These are phyloP conservation scores for Geotrichum aggregatum DNA, from an alignment of 1,139 yeast species.

Conservation along the genomic window DNA sequence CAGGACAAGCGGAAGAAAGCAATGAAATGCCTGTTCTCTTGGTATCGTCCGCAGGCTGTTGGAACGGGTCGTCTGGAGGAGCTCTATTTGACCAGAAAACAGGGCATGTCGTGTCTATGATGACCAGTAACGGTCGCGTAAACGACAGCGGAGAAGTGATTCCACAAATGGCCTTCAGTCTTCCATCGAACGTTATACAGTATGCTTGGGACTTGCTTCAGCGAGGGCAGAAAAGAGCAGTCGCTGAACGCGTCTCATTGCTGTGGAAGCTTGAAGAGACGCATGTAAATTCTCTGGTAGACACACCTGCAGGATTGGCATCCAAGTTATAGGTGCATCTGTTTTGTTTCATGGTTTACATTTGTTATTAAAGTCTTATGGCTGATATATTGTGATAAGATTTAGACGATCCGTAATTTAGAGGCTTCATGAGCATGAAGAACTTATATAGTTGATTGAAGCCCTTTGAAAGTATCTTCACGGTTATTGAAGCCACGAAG, in stretches of 20 bases:
- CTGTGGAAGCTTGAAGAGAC: constrained; percentile 21
- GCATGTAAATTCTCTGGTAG: constrained; percentile 16
- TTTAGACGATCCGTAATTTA: too few species aligned
- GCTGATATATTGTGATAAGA: too few species aligned
- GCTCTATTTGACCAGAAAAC: constrained; percentile 45
- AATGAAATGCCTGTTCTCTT: constrained; percentile 40
- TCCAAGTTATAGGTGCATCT: constrained; percentile 18
- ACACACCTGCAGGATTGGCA: constrained; percentile 2
- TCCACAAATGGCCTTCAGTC: constrained; percentile 45
- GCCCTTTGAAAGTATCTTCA: too few species aligned
- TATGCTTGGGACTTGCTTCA: constrained; percentile 29
- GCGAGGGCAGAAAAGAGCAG: constrained; percentile 14
- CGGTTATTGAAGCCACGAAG: too few species aligned
- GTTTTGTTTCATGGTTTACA: too few species aligned
- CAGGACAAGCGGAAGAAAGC: background rate
- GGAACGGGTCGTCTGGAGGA: constrained; percentile 80
- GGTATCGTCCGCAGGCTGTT: constrained; percentile 58
- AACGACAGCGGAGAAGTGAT: constrained; percentile 42
- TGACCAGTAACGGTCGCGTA: constrained; percentile 59
- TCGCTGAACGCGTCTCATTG: constrained; percentile 8
- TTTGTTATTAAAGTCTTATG: too few species aligned
- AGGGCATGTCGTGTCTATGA: constrained; percentile 49
- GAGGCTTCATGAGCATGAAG: too few species aligned
- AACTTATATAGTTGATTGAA: too few species aligned
- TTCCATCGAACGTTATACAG: constrained; percentile 39